These are phyloP conservation scores for Paecilomyces variotii DNA, from an alignment of 2,329 filamentous ascomycete genomes.

Conservation along the genomic window DNA sequence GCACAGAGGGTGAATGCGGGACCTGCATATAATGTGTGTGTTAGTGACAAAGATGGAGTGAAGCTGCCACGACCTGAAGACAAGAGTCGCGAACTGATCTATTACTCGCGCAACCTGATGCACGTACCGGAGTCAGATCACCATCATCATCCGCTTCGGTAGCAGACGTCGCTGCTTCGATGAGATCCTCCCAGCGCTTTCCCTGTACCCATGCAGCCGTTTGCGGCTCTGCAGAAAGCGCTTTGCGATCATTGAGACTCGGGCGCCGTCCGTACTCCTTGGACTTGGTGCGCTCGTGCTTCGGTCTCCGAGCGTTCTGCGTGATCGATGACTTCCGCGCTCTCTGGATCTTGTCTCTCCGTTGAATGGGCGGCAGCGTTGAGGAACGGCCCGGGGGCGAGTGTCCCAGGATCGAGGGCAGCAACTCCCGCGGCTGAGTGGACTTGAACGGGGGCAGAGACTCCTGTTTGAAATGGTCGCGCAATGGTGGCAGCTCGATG, in stretches of 20 bases:
- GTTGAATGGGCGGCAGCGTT: slow-evolving; percentile 75
- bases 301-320: slow-evolving; percentile 65
- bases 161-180: slow-evolving; percentile 87
- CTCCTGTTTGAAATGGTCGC: slow-evolving; percentile 63
- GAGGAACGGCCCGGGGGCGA: slow-evolving; percentile 83
- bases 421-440: slow-evolving; percentile 60
- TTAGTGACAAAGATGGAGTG: background rate
- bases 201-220: slow-evolving; percentile 64
- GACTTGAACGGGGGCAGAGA: slow-evolving; percentile 58
- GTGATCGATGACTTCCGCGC: slow-evolving; percentile 81
- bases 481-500: slow-evolving; percentile 65
- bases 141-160: slow-evolving; percentile 81
- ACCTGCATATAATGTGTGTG: slow-evolving; percentile 15
- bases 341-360: slow-evolving; percentile 61
- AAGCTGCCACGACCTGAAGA: background rate
- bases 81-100: background rate
- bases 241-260: slow-evolving; percentile 70
- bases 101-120: background rate
- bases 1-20: slow-evolving; percentile 33
- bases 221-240: slow-evolving; percentile 76
- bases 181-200: slow-evolving; percentile 92
- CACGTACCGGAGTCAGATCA: slow-evolving; percentile 75
- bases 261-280: slow-evolving; percentile 65
- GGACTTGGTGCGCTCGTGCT: slow-evolving; percentile 75
- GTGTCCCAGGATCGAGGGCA: slow-evolving; percentile 69